phyloP scores from a whole-genome alignment of 345 rosid genomes.

The Aquilaria malaccensis region DNA sequence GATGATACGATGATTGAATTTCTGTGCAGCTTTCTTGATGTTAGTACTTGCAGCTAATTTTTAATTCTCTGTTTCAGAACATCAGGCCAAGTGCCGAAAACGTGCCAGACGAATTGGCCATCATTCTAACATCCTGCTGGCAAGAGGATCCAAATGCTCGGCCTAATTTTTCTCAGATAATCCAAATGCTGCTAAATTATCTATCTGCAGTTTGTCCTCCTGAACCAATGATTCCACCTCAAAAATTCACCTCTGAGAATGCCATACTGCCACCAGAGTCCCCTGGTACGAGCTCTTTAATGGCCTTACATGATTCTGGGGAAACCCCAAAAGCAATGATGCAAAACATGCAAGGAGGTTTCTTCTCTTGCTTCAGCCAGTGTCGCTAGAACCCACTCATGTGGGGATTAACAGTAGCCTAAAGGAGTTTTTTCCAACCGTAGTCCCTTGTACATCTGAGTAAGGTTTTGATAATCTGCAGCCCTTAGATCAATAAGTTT shows the following conservation, averaged over 20 bases:
- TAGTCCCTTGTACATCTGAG: conserved; percentile 9
- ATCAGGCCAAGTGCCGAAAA: conserved; percentile 89
- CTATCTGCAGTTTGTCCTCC: conserved; percentile 52
- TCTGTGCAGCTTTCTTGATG: background rate
- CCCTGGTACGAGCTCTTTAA: conserved; percentile 87
- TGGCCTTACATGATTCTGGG: conserved; percentile 56
- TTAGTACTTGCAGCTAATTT: background rate
- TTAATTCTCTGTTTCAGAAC: conserved; percentile 37
- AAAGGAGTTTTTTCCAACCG: conserved; percentile 7
- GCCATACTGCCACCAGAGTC: conserved; percentile 71
- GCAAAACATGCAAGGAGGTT: conserved; percentile 50
- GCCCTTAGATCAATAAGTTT: conserved; percentile 7
- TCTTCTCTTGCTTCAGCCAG: conserved; percentile 82
- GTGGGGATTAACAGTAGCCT: conserved; percentile 11
- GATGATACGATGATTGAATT: background rate
- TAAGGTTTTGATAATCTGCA: conserved; percentile 9
- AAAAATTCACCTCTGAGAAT: conserved; percentile 59
- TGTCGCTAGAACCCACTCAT: conserved; percentile 41
- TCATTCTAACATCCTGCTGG: conserved; percentile 86
- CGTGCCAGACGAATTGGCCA: conserved; percentile 67
- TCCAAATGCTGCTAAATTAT: conserved; percentile 70
- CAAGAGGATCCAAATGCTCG: conserved; percentile 85
- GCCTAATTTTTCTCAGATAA: conserved; percentile 78
- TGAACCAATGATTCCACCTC: conserved; percentile 45
- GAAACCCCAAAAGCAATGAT: conserved; percentile 58